phyloP scores from a whole-genome alignment of 345 rosid genomes.

The Rubroshorea leprosula region DNA sequence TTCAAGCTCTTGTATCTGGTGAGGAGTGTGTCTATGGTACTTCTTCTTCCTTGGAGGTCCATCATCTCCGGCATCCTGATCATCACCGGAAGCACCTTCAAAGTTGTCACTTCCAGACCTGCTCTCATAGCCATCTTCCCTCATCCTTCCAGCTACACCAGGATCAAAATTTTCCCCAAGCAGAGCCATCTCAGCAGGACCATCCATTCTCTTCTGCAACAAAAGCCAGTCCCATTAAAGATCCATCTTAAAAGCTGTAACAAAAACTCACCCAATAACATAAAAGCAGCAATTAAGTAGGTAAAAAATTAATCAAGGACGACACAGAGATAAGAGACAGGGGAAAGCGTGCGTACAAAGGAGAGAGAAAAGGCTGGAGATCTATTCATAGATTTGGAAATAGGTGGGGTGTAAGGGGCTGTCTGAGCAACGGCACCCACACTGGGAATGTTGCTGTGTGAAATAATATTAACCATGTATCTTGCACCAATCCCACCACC shows the following conservation, averaged over 20 bases:
- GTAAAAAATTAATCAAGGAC: slow-evolving; percentile 15
- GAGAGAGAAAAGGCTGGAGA: slow-evolving; percentile 43
- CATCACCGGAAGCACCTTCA: slow-evolving; percentile 56
- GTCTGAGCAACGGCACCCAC: slow-evolving; percentile 35
- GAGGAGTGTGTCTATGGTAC: slow-evolving; percentile 68
- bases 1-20: slow-evolving; percentile 80
- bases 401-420: slow-evolving; percentile 25
- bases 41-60: slow-evolving; percentile 42
- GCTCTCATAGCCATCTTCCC: slow-evolving; percentile 51
- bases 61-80: slow-evolving; percentile 34
- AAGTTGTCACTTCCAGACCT: slow-evolving; percentile 52
- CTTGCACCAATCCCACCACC: slow-evolving; percentile 21
- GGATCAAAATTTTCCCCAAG: slow-evolving; percentile 44
- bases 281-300: slow-evolving; percentile 10
- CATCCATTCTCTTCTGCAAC: slow-evolving; percentile 47
- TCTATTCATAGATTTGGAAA: slow-evolving; percentile 27
- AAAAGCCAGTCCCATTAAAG: slow-evolving; percentile 5
- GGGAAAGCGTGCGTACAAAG: slow-evolving; percentile 22
- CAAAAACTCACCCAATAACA: slow-evolving; percentile 1
- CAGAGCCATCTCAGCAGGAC: slow-evolving; percentile 30
- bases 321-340: not conserved
- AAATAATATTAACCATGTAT: slow-evolving; percentile 26
- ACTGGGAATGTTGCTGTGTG: slow-evolving; percentile 26
- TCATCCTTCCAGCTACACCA: slow-evolving; percentile 23
- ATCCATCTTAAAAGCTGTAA: slow-evolving; percentile 5